These are phyloP conservation scores for Sphenostylis stenocarpa DNA, from an alignment of 306 rosid genomes.

Conservation along the genomic window DNA sequence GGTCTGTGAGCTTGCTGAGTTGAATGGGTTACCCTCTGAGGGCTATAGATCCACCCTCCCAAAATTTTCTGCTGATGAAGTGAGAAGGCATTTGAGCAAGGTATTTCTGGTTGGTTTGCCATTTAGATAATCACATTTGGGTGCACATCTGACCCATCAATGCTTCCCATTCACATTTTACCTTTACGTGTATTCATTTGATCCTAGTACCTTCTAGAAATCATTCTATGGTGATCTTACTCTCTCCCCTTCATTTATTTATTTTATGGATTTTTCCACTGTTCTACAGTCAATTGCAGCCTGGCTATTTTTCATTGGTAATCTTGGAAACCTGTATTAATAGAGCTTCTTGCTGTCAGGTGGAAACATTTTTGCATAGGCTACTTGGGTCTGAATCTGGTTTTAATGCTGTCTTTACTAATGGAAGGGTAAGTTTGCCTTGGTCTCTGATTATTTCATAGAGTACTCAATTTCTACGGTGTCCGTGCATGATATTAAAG, in stretches of 20 bases:
- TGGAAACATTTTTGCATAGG: slow-evolving; percentile 53
- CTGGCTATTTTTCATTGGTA: slow-evolving; percentile 7
- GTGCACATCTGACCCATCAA: neutral
- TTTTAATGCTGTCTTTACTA: slow-evolving; percentile 81
- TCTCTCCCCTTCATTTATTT: slow-evolving; percentile 8
- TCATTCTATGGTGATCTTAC: slow-evolving; percentile 9
- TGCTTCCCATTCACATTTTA: neutral
- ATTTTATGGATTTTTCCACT: slow-evolving; percentile 12
- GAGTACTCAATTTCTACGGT: neutral
- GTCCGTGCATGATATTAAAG: neutral
- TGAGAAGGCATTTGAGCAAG: slow-evolving; percentile 63
- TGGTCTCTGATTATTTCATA: slow-evolving; percentile 19
- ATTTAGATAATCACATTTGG: neutral
- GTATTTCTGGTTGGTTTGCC: slow-evolving; percentile 45
- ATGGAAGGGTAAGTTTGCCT: slow-evolving; percentile 86
- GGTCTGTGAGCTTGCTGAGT: slow-evolving; percentile 79
- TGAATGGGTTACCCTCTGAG: slow-evolving; percentile 71
- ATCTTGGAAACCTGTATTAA: slow-evolving; percentile 15
- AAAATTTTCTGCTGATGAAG: slow-evolving; percentile 55
- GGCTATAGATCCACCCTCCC: slow-evolving; percentile 52
- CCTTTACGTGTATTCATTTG: slow-evolving; percentile 2
- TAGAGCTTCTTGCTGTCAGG: slow-evolving; percentile 50
- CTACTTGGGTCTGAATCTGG: slow-evolving; percentile 68
- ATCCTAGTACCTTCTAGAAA: neutral
- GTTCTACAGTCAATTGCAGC: slow-evolving; percentile 14